These are phyloP conservation scores for Hanseniaspora uvarum DNA, from an alignment of 1,139 yeast genomes.

Conservation along the genomic window DNA sequence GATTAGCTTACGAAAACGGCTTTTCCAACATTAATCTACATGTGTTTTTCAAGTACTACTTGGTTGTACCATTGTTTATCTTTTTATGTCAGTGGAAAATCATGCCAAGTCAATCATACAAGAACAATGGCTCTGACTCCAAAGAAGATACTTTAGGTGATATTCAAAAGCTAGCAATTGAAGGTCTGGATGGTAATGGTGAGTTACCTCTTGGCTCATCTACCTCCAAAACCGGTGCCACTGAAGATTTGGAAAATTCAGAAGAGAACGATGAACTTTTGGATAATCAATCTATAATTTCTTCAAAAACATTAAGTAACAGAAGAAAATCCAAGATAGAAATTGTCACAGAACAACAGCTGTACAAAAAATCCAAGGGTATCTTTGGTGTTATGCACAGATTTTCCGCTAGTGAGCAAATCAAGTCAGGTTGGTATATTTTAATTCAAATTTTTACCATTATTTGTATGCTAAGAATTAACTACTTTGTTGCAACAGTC, in stretches of 20 bases:
- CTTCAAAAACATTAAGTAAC: conserved; percentile 21
- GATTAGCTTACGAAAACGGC: conserved; percentile 48
- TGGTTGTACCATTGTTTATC: conserved; percentile 65
- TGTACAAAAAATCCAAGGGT: conserved; percentile 54
- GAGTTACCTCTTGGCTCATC: conserved; percentile 30
- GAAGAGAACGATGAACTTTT: conserved; percentile 21
- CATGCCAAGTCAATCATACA: conserved; percentile 73
- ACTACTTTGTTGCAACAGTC: conserved; percentile 83
- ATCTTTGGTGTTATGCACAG: conserved; percentile 81
- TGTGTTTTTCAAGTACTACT: conserved; percentile 54
- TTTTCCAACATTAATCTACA: conserved; percentile 33
- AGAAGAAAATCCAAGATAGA: conserved; percentile 48
- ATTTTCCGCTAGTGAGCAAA: conserved; percentile 48
- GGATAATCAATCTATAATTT: conserved; percentile 14
- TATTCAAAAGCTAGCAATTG: conserved; percentile 56
- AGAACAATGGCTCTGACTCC: conserved; percentile 34
- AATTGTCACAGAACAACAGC: conserved; percentile 47
- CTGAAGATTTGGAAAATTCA: conserved; percentile 15
- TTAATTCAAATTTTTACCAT: conserved; percentile 71
- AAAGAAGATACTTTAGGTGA: conserved; percentile 38
- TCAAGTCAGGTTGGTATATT: conserved; percentile 66
- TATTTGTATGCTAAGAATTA: conserved; percentile 79
- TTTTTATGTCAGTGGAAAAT: conserved; percentile 58
- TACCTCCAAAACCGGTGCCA: conserved; percentile 23
- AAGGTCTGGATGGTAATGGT: conserved; percentile 53